Evolutionary conservation across 1,139 yeast species (phyloP).

Genomic region (Kurtzmaniella natalensis): DNA sequence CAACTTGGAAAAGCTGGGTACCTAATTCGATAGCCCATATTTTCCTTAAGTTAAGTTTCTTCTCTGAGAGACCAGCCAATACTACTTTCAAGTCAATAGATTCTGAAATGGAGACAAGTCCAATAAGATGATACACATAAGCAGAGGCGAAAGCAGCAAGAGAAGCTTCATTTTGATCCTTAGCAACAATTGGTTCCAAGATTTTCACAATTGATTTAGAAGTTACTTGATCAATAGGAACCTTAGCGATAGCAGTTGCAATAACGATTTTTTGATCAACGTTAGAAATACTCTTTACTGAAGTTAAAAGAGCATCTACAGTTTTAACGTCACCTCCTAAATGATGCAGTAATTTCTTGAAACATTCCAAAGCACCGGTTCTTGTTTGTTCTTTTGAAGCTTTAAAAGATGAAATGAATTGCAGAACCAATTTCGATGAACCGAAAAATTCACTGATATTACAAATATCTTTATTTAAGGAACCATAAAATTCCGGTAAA

Average conservation of each 20-base stretch:
- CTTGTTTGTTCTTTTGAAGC: slow-evolving; percentile 69
- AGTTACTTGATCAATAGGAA: slow-evolving; percentile 20
- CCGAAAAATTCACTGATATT: slow-evolving; percentile 30
- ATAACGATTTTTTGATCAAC: slow-evolving; percentile 61
- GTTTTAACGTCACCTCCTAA: slow-evolving; percentile 12
- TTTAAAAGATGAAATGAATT: slow-evolving; percentile 62
- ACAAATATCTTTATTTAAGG: slow-evolving; percentile 20
- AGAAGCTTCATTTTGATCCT: slow-evolving; percentile 74
- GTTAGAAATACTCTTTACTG: slow-evolving; percentile 57
- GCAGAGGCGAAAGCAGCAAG: slow-evolving; percentile 49
- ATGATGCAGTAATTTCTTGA: slow-evolving; percentile 16
- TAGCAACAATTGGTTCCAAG: slow-evolving; percentile 50
- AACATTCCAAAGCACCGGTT: slow-evolving; percentile 42
- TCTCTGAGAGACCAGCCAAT: slow-evolving; percentile 57
- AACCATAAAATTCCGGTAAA: slow-evolving; percentile 44
- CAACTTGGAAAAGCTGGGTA: slow-evolving; percentile 12
- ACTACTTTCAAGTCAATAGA: slow-evolving; percentile 10
- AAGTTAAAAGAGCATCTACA: slow-evolving; percentile 15
- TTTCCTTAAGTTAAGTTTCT: slow-evolving; percentile 58
- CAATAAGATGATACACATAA: slow-evolving; percentile 40
- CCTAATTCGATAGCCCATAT: slow-evolving; percentile 65
- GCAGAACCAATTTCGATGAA: slow-evolving; percentile 50
- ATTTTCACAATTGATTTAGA: slow-evolving; percentile 37
- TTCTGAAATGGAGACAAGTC: slow-evolving; percentile 7
- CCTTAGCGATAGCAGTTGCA: slow-evolving; percentile 32